Conservation (phyloP, 192 early-diverging fungal species). For the Kappamyces sp. region DNA sequence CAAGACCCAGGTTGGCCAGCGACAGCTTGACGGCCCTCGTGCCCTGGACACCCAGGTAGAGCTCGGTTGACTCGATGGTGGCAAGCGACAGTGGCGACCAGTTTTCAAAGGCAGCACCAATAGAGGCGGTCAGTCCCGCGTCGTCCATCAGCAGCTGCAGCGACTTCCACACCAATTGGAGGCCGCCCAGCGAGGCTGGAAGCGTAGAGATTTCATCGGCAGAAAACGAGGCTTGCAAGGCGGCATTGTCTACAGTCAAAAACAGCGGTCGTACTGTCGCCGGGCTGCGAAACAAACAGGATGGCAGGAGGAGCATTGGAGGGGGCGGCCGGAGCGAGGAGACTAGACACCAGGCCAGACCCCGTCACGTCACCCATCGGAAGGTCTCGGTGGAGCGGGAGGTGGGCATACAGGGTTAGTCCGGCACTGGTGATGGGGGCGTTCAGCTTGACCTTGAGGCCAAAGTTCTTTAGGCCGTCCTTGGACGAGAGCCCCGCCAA, state of each 20-base stretch:
- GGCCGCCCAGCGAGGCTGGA: constrained; percentile 4
- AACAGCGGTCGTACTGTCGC: no score
- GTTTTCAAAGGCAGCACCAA: constrained; percentile 9
- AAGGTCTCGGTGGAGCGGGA: constrained; percentile 6
- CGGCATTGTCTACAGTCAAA: neutral
- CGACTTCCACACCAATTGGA: constrained; percentile 12
- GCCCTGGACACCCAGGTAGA: constrained; percentile 5
- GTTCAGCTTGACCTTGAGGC: constrained; percentile 2
- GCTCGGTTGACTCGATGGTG: neutral
- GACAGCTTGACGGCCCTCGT: constrained; percentile 9
- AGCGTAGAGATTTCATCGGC: constrained; percentile 11
- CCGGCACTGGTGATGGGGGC: neutral
- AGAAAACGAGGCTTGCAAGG: neutral
- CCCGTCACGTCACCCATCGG: neutral
- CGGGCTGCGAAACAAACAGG: no score
- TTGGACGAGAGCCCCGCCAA: neutral
- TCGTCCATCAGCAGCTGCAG: constrained; percentile 6
- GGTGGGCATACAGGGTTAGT: constrained; percentile 5
- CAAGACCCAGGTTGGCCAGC: neutral
- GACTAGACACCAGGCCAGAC: no score
- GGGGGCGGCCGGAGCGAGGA: no score
- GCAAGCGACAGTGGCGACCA: neutral
- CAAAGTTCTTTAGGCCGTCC: constrained; percentile 6
- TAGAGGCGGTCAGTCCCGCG: neutral
- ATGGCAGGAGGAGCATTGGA: no score